Percentiles rank a stretch among this genome's conserved stretches.
phyloP scores from a whole-genome alignment of 352 stramenopile genomes.

The Thraustochytrium striatum region DNA sequence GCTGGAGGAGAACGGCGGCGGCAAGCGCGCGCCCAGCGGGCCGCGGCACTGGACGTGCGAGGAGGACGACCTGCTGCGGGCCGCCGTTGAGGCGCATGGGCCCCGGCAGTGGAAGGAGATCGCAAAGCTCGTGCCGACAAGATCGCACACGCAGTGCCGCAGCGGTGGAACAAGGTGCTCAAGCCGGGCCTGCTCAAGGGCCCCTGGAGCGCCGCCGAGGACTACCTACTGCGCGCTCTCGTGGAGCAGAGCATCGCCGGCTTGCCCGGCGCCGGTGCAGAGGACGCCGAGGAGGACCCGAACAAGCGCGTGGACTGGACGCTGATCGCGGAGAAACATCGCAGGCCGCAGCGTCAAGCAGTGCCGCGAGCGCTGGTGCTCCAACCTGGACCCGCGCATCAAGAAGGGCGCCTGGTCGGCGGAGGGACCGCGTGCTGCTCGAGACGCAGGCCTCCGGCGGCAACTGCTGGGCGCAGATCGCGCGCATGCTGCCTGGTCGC shows the following conservation, averaged over 20 bases:
- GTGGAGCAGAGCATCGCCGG: slow-evolving; percentile 32
- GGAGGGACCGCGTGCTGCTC: slow-evolving; percentile 50
- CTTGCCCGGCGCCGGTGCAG: background rate
- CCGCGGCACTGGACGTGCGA: slow-evolving; percentile 70
- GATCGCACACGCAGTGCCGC: slow-evolving; percentile 76
- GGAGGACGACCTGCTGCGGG: slow-evolving; percentile 72
- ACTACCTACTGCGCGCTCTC: slow-evolving; percentile 56
- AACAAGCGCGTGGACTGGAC: slow-evolving; percentile 9
- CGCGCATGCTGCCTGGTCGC: slow-evolving; percentile 35
- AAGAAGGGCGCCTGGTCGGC: slow-evolving; percentile 52
- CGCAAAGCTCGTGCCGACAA: slow-evolving; percentile 69
- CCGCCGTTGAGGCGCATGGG: slow-evolving; percentile 72
- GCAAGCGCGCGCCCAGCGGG: slow-evolving; percentile 1
- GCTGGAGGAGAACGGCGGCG: background rate
- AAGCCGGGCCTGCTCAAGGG: slow-evolving; percentile 80
- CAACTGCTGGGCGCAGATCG: slow-evolving; percentile 49
- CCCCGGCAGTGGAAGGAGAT: slow-evolving; percentile 83
- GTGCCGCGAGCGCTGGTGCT: slow-evolving; percentile 54
- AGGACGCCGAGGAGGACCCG: background rate
- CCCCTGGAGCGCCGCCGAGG: slow-evolving; percentile 77
- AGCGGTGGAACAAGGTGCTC: slow-evolving; percentile 80
- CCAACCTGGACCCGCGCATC: slow-evolving; percentile 54
- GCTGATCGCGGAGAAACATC: slow-evolving; percentile 48
- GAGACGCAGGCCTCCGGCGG: slow-evolving; percentile 17
- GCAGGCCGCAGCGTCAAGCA: slow-evolving; percentile 51